Evolutionary conservation across 2,329 filamentous ascomycete species (phyloP).

Genomic region (Sclerotinia borealis): DNA sequence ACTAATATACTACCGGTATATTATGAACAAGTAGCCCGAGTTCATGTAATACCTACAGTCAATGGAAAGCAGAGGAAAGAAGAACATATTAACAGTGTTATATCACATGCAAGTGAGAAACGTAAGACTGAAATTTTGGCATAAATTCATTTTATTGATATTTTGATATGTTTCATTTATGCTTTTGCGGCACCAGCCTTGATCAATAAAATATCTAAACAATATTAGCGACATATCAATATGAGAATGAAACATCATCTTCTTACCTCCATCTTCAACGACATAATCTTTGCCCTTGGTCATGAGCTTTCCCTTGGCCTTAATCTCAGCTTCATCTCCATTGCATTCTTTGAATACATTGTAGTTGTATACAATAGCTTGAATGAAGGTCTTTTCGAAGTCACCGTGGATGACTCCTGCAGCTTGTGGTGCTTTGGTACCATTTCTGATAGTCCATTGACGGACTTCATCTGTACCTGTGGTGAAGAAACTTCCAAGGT

Average conservation of each 20-base stretch:
- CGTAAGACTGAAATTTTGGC: neutral
- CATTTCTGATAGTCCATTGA: slow-evolving; percentile 95
- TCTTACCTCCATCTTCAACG: slow-evolving; percentile 64
- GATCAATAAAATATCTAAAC: slow-evolving; percentile 26
- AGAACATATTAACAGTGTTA: neutral
- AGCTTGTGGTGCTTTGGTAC: slow-evolving; percentile 94
- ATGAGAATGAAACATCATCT: slow-evolving; percentile 34
- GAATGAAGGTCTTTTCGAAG: slow-evolving; percentile 99
- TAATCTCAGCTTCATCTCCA: slow-evolving; percentile 82
- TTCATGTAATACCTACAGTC: too few relatives aligned
- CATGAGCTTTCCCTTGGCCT: slow-evolving; percentile 92
- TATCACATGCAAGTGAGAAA: neutral
- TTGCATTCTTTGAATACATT: slow-evolving; percentile 65
- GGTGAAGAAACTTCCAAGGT: slow-evolving; percentile 95
- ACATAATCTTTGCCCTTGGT: slow-evolving; percentile 99
- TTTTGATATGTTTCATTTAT: slow-evolving; percentile 20
- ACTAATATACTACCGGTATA: too few relatives aligned
- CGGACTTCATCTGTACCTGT: slow-evolving; percentile 91
- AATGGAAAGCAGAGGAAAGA: neutral
- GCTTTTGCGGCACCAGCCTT: slow-evolving; percentile 32
- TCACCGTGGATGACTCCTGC: slow-evolving; percentile 97
- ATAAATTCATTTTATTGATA: slow-evolving; percentile 7
- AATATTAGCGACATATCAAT: neutral
- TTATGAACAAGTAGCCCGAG: too few relatives aligned
- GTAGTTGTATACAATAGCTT: slow-evolving; percentile 92